Evolutionary conservation across 768 basidiomycete species (phyloP), one percentile per base, ranked within the genome.

Genomic region (Aureoboletus auriporus): DNA sequence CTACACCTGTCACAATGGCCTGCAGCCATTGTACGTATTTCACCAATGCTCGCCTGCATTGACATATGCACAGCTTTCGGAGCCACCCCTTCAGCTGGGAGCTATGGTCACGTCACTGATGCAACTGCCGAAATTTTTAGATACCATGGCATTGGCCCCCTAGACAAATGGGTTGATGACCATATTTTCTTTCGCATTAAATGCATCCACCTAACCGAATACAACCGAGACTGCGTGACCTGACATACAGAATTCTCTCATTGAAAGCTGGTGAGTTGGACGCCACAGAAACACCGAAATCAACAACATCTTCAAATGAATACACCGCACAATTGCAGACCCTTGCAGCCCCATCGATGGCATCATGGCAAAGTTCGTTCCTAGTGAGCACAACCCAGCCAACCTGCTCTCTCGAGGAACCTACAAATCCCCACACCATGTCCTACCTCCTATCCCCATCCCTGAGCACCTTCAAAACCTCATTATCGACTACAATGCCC

Each of bases 341-440:
- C 14, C n/a, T 6, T 1, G 4, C 1, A 10, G 6, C 8, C 2
- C 29, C 1, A 30, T 38, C 13, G 5, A 42, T 34, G 16, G 50
- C 0, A 14, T 52, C 28, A 33, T 16, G 2, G 10, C 42, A 0
- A 14, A 13, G 13, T 55, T 46, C 8, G 14, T 50, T 6, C 30
- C 49, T 8, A 55, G 54, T 6, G 44, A 1, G 0, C 1, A 13
- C 23, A 58, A 58, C 30, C 55, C 51, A 4, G 59, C 62, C 14
- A 59, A 62, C 41, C 13, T 3, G 0, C 57, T 51, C 1, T 64
- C 58, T 0, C 34, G 59, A 11, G 63, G 63, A 0, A 29, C 30
- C n/a, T 57, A 50, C 27, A 20, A 33, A 0, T 26, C 53, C 0
- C 0, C 1, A 0, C 8, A 26, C 42, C 51, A 35, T n/a, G 45